Evolutionary conservation across 2,329 filamentous ascomycete species (phyloP).

Genomic region (Cladosporium sp.): DNA sequence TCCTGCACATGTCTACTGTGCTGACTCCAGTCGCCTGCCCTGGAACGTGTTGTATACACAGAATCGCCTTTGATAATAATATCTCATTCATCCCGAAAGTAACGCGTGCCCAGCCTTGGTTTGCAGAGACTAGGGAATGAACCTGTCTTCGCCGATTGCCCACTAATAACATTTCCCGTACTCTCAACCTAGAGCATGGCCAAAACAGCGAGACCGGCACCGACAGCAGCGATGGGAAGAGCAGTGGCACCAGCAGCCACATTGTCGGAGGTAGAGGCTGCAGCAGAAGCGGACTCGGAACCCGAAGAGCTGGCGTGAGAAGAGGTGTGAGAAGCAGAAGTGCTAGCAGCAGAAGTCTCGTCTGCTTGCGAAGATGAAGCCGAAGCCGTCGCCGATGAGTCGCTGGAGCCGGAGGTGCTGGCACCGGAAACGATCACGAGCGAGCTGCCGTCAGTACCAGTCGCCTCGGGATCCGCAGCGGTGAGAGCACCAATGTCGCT

Average conservation of each 20-base stretch:
- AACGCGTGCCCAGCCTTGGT: too few relatives aligned
- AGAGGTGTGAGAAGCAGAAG: neutral
- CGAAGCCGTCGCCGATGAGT: neutral
- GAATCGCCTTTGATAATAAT: too few relatives aligned
- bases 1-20: too few relatives aligned
- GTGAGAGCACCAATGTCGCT: neutral
- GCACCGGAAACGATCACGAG: neutral
- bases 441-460: neutral
- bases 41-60: too few relatives aligned
- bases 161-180: too few relatives aligned
- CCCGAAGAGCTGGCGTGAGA: neutral
- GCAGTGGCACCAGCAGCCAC: neutral
- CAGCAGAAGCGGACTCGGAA: neutral
- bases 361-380: neutral
- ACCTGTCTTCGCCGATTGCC: too few relatives aligned
- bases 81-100: too few relatives aligned
- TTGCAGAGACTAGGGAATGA: too few relatives aligned
- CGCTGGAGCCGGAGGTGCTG: neutral
- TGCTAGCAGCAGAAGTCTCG: neutral
- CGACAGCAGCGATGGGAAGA: neutral
- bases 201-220: neutral
- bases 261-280: neutral
- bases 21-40: too few relatives aligned
- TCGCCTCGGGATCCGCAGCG: neutral
- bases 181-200: neutral